Evolutionary conservation across 495 filamentous ascomycete species (phyloP).

Genomic region (Friedmanniomyces endolithicus): DNA sequence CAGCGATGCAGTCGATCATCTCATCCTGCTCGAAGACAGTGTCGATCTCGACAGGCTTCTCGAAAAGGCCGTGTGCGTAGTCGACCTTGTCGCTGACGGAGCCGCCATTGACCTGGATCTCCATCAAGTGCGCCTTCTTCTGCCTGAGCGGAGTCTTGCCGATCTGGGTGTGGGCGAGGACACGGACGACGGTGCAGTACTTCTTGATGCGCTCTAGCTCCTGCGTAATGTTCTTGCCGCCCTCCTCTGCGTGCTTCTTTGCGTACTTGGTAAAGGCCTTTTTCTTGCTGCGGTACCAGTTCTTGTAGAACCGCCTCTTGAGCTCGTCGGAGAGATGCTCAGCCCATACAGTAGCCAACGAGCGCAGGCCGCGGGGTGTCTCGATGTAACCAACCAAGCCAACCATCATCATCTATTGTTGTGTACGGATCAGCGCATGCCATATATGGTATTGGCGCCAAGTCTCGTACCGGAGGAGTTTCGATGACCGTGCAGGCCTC

Average conservation of each 20-base stretch:
- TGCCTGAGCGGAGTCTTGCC: constrained; percentile 98
- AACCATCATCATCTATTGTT: constrained; percentile 80
- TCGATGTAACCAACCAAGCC: constrained; percentile 99
- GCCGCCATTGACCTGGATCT: constrained; percentile 99
- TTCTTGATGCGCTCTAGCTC: constrained; percentile 99
- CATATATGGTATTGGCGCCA: constrained; percentile 19
- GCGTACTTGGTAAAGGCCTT: constrained; percentile 99
- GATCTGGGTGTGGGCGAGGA: constrained; percentile 99
- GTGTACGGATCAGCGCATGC: constrained; percentile 41
- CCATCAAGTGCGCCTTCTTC: constrained; percentile 99
- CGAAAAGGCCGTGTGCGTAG: constrained; percentile 87
- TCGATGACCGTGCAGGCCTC: constrained; percentile 99
- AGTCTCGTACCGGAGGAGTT: constrained; percentile 84
- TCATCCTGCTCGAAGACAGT: constrained; percentile 98
- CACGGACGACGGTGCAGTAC: constrained; percentile 99
- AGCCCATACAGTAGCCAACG: constrained; percentile 98
- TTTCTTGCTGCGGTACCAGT: constrained; percentile 99
- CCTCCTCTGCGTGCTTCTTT: constrained; percentile 96
- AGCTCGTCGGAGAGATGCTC: constrained; percentile 97
- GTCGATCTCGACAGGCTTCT: constrained; percentile 91
- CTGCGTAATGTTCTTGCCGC: constrained; percentile 75
- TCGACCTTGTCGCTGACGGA: constrained; percentile 89
- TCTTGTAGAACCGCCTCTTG: constrained; percentile 99
- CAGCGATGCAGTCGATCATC: constrained; percentile 98
- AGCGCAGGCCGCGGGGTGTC: constrained; percentile 98